Percentiles rank a stretch among this genome's conserved stretches.
Evolutionary conservation across 140 eudicot genomes (phyloP).

Genomic region (Anethum foeniculum): DNA sequence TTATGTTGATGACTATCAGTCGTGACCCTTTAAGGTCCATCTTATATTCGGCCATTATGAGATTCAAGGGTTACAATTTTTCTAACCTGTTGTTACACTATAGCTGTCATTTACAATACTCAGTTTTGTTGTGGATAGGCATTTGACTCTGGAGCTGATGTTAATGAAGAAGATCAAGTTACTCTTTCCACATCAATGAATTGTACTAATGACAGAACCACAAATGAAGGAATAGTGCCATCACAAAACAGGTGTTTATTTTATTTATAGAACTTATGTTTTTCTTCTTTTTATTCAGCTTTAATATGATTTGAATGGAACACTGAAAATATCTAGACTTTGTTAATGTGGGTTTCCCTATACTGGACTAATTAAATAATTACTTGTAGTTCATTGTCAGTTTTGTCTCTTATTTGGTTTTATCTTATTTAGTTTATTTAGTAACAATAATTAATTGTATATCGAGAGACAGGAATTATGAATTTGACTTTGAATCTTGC

Average conservation of each 20-base stretch:
- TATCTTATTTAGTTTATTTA: not conserved
- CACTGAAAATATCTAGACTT: not conserved
- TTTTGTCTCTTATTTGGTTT: not conserved
- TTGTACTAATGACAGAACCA: not conserved
- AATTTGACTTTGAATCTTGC: slow-evolving; percentile 58
- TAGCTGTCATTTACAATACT: not conserved
- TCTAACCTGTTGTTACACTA: not conserved
- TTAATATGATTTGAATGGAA: not conserved
- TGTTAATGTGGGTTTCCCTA: not conserved
- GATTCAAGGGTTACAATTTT: not conserved
- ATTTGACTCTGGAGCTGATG: not conserved
- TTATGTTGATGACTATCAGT: not conserved
- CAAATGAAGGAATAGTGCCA: not conserved
- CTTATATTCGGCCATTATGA: not conserved
- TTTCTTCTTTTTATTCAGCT: not conserved
- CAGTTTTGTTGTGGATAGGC: not conserved
- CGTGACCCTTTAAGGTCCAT: not conserved
- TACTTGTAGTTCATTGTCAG: not conserved
- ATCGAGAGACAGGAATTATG: slow-evolving; percentile 36
- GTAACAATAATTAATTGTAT: not conserved
- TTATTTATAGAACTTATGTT: not conserved
- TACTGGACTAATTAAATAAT: not conserved
- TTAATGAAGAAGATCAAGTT: not conserved
- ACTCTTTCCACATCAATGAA: not conserved
- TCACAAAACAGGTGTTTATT: not conserved